Percentiles rank a stretch among this genome's conserved stretches.
These are phyloP conservation scores for Coleophoma eucalyptorum DNA, from an alignment of 2,329 filamentous ascomycete species.

Conservation along the genomic window DNA sequence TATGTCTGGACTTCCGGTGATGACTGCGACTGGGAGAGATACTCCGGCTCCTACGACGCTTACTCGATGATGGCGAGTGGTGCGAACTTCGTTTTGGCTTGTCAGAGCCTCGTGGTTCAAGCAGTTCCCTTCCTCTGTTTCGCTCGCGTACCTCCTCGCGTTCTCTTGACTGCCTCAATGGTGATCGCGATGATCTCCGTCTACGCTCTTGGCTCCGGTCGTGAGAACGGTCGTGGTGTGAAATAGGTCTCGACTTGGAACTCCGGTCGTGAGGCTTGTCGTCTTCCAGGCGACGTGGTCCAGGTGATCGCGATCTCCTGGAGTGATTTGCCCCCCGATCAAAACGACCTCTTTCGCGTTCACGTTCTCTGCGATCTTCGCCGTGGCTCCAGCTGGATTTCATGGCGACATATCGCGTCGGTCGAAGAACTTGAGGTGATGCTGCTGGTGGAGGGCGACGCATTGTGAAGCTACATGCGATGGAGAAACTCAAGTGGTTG, in stretches of 20 bases:
- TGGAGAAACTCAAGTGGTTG: too few species aligned
- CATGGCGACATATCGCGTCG: constrained; percentile 34
- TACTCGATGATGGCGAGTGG: constrained; percentile 26
- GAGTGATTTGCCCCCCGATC: constrained; percentile 31
- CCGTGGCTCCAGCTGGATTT: constrained; percentile 37
- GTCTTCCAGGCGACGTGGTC: constrained; percentile 27
- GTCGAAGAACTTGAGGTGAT: constrained; percentile 14
- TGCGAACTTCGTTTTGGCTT: constrained; percentile 22
- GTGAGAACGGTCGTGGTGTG: constrained; percentile 20
- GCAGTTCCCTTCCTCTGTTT: constrained; percentile 29
- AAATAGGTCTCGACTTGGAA: constrained; percentile 21
- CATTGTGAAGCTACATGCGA: neutral
- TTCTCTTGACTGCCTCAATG: constrained; percentile 18
- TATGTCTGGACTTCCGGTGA: constrained; percentile 26
- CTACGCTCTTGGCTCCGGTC: constrained; percentile 25
- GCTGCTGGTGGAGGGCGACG: constrained; percentile 2
- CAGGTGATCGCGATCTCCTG: constrained; percentile 31
- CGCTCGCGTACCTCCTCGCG: constrained; percentile 26
- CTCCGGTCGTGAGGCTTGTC: constrained; percentile 26
- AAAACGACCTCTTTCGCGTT: constrained; percentile 28
- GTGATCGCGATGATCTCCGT: constrained; percentile 23
- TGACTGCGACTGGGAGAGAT: constrained; percentile 26
- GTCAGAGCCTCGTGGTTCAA: constrained; percentile 29
- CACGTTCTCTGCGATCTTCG: constrained; percentile 34
- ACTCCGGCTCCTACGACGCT: constrained; percentile 29